Percentiles rank a stretch among this genome's conserved stretches.
Evolutionary conservation across 2,329 filamentous ascomycete genomes (phyloP).

Genomic region (Seiridium unicorne): DNA sequence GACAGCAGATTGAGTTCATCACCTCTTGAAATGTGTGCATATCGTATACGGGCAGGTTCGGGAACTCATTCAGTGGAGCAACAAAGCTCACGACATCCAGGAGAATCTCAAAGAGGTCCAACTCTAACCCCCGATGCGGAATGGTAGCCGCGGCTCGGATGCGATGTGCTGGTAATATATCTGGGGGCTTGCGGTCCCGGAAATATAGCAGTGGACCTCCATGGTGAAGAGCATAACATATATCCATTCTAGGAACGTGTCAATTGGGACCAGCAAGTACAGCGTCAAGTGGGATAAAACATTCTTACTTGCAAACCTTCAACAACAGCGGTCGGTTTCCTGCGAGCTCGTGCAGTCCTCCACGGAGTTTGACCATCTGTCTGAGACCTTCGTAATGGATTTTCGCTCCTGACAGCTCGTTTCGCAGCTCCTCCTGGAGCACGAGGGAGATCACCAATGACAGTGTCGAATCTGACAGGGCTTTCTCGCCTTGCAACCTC

Average conservation of each 20-base stretch:
- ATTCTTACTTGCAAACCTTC: constrained; percentile 5
- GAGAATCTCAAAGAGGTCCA: neutral
- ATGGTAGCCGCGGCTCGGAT: neutral
- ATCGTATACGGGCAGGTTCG: neutral
- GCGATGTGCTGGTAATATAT: neutral
- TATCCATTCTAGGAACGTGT: neutral
- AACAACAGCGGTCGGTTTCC: neutral
- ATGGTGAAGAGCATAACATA: neutral
- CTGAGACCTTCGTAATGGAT: constrained; percentile 1
- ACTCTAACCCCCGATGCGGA: neutral
- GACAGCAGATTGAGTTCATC: neutral
- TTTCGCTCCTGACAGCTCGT: neutral
- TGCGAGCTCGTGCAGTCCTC: neutral
- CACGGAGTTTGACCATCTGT: constrained; percentile 1
- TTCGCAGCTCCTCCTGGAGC: neutral
- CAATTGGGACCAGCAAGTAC: neutral
- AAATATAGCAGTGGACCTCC: neutral
- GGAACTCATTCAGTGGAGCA: neutral
- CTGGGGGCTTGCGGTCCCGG: neutral
- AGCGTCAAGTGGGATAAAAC: neutral
- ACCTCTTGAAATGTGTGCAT: neutral
- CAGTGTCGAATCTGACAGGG: neutral
- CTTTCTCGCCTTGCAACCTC: neutral
- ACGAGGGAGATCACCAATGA: neutral
- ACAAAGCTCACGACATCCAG: neutral